Conservation (phyloP, 1,139 yeast genomes). For the Saccharomycopsis hybrid region DNA sequence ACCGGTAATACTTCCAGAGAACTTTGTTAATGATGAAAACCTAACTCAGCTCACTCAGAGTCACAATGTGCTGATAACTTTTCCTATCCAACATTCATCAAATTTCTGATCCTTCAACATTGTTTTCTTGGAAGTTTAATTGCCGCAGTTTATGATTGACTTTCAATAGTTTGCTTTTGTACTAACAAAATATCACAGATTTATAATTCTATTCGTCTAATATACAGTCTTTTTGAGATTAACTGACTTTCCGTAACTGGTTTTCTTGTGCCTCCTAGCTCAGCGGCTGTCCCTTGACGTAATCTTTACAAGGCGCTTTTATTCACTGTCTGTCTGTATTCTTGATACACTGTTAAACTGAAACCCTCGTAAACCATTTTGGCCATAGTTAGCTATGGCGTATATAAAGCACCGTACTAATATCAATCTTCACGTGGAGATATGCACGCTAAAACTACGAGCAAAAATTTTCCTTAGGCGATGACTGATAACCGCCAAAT, state of each 20-base stretch:
- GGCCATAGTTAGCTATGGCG: not conserved
- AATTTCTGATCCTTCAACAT: constrained; percentile 8
- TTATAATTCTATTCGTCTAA: not conserved
- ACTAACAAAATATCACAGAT: not conserved
- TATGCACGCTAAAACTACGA: too few relatives aligned
- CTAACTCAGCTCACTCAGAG: constrained; percentile 23
- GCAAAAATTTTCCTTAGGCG: too few relatives aligned
- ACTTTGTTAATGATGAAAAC: constrained; percentile 19
- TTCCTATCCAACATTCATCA: constrained; percentile 22
- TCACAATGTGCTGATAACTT: constrained; percentile 19
- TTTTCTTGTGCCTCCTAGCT: not conserved
- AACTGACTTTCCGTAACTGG: not conserved
- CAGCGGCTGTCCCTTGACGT: too few relatives aligned
- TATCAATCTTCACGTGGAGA: too few relatives aligned
- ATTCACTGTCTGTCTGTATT: too few relatives aligned
- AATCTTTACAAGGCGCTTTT: too few relatives aligned
- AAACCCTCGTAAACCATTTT: not conserved
- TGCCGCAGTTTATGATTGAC: not conserved
- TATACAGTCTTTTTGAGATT: not conserved
- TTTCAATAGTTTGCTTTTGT: not conserved
- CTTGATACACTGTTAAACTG: too few relatives aligned
- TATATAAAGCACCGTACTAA: too few relatives aligned
- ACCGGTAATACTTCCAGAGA: too few relatives aligned
- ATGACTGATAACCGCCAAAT: too few relatives aligned
- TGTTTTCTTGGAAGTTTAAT: not conserved